These are phyloP conservation scores for Macrocystidia cucumis DNA, from an alignment of 1,284 basidiomycete species.

Conservation along the genomic window DNA sequence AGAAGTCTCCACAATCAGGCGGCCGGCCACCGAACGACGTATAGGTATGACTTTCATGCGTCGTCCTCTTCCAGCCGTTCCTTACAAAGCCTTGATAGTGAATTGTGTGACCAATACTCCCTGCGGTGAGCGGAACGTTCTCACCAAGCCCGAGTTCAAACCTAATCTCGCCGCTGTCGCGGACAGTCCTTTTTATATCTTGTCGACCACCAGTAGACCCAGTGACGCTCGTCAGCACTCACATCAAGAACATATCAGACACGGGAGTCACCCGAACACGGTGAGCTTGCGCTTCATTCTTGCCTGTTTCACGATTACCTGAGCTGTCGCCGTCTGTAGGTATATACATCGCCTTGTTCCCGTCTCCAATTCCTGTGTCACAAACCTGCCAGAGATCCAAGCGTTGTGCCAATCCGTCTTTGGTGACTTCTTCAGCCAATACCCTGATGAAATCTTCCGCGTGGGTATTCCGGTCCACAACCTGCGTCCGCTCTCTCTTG, in stretches of 20 bases:
- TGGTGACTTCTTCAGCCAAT: slow-evolving; percentile 37
- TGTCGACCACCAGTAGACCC: slow-evolving; percentile 73
- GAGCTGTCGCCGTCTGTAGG: slow-evolving; percentile 28
- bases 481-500: not conserved
- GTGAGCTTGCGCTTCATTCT: slow-evolving; percentile 25
- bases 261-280: slow-evolving; percentile 61
- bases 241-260: slow-evolving; percentile 52
- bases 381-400: slow-evolving; percentile 62
- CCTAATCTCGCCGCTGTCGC: too few relatives aligned
- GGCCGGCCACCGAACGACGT: slow-evolving; percentile 49
- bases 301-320: slow-evolving; percentile 2
- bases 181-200: slow-evolving; percentile 73
- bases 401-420: slow-evolving; percentile 49
- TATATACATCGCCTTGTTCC: slow-evolving; percentile 65
- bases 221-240: slow-evolving; percentile 57
- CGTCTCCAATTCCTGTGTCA: slow-evolving; percentile 54
- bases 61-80: slow-evolving; percentile 6
- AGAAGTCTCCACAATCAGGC: slow-evolving; percentile 65
- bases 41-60: slow-evolving; percentile 43
- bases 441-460: slow-evolving; percentile 35
- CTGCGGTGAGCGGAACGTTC: slow-evolving; percentile 61
- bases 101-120: slow-evolving; percentile 72
- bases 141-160: too few relatives aligned
- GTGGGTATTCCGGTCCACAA: slow-evolving; percentile 19
- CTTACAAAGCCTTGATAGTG: slow-evolving; percentile 26